Evolutionary conservation across 179 eudicot genomes (phyloP).

Genomic region (Actinidia arguta): DNA sequence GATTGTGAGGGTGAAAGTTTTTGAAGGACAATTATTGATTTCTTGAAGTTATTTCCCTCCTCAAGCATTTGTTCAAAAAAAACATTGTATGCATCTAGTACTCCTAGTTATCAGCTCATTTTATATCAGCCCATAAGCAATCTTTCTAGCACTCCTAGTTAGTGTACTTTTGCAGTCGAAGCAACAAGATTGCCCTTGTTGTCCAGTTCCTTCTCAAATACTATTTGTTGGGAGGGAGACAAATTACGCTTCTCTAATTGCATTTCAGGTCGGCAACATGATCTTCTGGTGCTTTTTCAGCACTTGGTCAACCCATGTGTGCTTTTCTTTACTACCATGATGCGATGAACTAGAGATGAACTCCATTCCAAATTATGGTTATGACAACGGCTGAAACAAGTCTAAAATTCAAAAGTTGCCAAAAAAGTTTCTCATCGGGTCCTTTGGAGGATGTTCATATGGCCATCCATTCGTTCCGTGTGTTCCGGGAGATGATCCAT

Average conservation of each 20-base stretch:
- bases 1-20: not conserved
- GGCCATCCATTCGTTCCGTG: not conserved
- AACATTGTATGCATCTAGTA: not conserved
- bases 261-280: slow-evolving; percentile 89
- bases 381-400: not conserved
- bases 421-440: not conserved
- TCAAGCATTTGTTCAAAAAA: not conserved
- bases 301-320: slow-evolving; percentile 96
- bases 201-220: not conserved
- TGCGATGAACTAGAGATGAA: slow-evolving; percentile 78
- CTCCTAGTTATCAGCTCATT: too few relatives aligned
- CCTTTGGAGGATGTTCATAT: not conserved
- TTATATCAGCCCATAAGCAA: too few relatives aligned
- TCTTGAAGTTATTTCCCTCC: not conserved
- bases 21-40: not conserved
- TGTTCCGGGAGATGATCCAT: not conserved
- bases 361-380: not conserved
- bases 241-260: not conserved
- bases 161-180: not conserved
- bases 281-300: slow-evolving; percentile 95
- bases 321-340: slow-evolving; percentile 94
- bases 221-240: not conserved
- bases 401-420: not conserved
- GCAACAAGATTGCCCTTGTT: not conserved
- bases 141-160: not conserved